Base-by-base conservation (phyloP, 768 basidiomycete genomes). In the Lactarius trivialis region DNA sequence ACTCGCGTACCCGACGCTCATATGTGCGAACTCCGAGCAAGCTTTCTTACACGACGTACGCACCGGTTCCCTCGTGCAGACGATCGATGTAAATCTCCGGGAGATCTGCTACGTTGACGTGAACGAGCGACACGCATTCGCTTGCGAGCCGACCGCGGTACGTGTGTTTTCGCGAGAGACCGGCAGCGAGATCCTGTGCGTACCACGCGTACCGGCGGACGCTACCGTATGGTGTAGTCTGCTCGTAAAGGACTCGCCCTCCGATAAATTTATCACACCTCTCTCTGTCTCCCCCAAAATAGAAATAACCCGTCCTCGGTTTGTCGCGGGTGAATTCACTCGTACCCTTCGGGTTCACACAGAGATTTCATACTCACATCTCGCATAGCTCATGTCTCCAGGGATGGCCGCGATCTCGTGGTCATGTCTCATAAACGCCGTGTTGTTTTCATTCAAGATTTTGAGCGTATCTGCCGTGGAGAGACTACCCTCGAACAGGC, bases 21-120 rank as follows among this genome's bases (percentile, higher is more conserved):
- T 87, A 3, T 80, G 82, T 1, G 78, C 79, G 0, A 76, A 79
- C 1, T 41, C 64, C 15, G 69, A 73, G 24, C 70, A 71, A 36
- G 83, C 83, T 0, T 88, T 79, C 64, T 60, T 90, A 2, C 90
- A 82, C 80, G 82, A 91, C 66, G 74, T 90, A 19, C 76, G 77
- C 1, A 78, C 79, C 0, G 81, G 79, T 0, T 65, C 71, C 28
- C 65, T 83, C 12, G 68, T 81, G 1, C 79, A 85, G 68, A 77
- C 76, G 8, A 76, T 88, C 32, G 60, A 73, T 4, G 71, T 75
- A 32, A 76, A 77, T 2, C 78, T 81, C 61, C 61, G 55, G 11
- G 15, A 51, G 3, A 11, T 50, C 19, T 76, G 76, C 56, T 90
- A 90, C 64, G 86, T 89, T 30, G 89, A 91, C 68, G 71, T 89